Evolutionary conservation across 169 alveolate species (phyloP).

Genomic region (Besnoitia besnoiti): DNA sequence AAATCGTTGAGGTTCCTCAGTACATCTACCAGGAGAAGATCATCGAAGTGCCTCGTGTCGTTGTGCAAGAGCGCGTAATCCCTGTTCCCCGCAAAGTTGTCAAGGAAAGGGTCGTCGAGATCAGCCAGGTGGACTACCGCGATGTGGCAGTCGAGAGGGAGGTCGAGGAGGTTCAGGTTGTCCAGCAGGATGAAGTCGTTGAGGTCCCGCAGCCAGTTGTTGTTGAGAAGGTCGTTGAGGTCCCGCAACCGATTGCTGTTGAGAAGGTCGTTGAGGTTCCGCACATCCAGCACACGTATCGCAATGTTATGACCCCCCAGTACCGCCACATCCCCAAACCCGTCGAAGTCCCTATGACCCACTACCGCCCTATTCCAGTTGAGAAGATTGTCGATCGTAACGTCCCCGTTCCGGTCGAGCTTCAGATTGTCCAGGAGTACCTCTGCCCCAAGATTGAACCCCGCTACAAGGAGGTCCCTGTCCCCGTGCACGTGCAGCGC

Average conservation of each 20-base stretch:
- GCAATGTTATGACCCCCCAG: slow-evolving; percentile 88
- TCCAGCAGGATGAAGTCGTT: slow-evolving; percentile 58
- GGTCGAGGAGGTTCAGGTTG: slow-evolving; percentile 59
- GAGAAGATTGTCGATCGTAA: slow-evolving; percentile 88
- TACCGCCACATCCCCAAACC: slow-evolving; percentile 94
- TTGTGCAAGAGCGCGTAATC: slow-evolving; percentile 89
- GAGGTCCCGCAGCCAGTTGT: slow-evolving; percentile 55
- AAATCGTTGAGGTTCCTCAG: slow-evolving; percentile 91
- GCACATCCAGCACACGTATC: slow-evolving; percentile 87
- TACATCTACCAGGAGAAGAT: slow-evolving; percentile 90
- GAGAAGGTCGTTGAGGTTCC: slow-evolving; percentile 93
- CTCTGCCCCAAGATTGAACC: slow-evolving; percentile 89
- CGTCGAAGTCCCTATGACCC: slow-evolving; percentile 92
- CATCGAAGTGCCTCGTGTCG: slow-evolving; percentile 87
- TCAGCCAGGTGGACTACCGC: slow-evolving; percentile 87
- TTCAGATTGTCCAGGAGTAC: slow-evolving; percentile 90
- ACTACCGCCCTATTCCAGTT: slow-evolving; percentile 89
- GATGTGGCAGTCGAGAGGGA: slow-evolving; percentile 75
- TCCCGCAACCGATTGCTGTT: too few relatives aligned
- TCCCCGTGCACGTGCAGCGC: slow-evolving; percentile 91
- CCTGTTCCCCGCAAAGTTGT: slow-evolving; percentile 88
- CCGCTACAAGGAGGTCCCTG: slow-evolving; percentile 90
- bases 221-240: slow-evolving; percentile 63
- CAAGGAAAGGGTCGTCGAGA: slow-evolving; percentile 89
- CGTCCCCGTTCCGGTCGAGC: slow-evolving; percentile 92